These are phyloP conservation scores for Tetrahymena malaccensis DNA, from an alignment of 73 alveolate species.

Conservation along the genomic window DNA sequence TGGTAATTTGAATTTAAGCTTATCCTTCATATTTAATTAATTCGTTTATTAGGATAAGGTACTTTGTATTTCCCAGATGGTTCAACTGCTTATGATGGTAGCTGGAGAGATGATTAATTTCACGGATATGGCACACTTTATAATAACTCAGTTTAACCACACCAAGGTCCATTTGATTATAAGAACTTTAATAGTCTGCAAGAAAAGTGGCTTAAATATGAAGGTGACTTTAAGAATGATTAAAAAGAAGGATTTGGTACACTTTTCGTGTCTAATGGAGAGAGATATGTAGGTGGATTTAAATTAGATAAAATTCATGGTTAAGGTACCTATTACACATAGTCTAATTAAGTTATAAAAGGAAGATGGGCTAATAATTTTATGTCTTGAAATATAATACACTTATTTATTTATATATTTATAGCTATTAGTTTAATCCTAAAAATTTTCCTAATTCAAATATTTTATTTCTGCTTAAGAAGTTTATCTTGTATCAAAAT, in stretches of 20 bases:
- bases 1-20: conserved; percentile 1
- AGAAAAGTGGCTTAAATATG: conserved; percentile 30
- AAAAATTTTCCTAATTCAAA: neutral
- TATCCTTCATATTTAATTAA: neutral
- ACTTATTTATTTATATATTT: neutral
- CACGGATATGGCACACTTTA: conserved; percentile 22
- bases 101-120: conserved; percentile 32
- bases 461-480: neutral
- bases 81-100: conserved; percentile 30
- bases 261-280: conserved; percentile 11
- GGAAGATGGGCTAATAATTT: conserved; percentile 24
- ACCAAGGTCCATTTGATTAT: conserved; percentile 2
- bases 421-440: neutral
- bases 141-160: conserved; percentile 7
- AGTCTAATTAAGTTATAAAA: neutral
- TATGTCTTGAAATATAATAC: neutral
- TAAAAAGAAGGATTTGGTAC: conserved; percentile 34
- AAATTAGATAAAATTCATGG: conserved; percentile 26
- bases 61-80: conserved; percentile 1
- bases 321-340: conserved; percentile 10
- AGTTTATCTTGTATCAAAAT: too few species aligned
- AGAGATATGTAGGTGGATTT: conserved; percentile 35
- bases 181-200: neutral
- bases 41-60: conserved; percentile 40
- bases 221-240: conserved; percentile 31